Evolutionary conservation across 73 alveolate genomes (phyloP).

Genomic region (Vitrella brassicaformis): DNA sequence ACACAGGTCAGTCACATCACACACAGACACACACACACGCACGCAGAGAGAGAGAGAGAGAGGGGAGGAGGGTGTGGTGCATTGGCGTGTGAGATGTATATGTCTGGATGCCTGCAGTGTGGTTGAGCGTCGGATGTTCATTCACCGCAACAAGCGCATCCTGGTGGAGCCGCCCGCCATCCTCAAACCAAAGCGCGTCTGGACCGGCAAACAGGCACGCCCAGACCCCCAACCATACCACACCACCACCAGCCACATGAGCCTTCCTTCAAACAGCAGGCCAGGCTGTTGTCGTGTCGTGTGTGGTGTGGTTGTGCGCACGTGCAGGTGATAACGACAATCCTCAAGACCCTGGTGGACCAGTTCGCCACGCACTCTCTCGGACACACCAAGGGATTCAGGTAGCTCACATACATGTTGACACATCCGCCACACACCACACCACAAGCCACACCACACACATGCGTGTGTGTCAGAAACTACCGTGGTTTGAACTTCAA

Average conservation of each 20-base stretch:
- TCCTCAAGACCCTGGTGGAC: constrained; percentile 52
- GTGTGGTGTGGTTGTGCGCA: neutral
- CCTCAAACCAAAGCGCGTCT: constrained; percentile 60
- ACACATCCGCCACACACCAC: too few species aligned
- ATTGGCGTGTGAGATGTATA: neutral
- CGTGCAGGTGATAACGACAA: constrained; percentile 48
- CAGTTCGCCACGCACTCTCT: too few species aligned
- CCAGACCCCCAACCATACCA: neutral
- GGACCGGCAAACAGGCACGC: constrained; percentile 70
- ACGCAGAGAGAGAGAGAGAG: neutral
- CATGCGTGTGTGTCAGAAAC: too few species aligned
- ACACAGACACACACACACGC: constrained; percentile 4
- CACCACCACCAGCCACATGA: too few species aligned
- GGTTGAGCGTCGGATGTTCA: neutral
- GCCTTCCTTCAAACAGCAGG: too few species aligned
- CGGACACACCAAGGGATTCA: too few species aligned
- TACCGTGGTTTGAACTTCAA: too few species aligned
- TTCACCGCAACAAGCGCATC: neutral
- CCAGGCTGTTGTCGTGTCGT: too few species aligned
- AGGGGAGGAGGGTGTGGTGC: neutral
- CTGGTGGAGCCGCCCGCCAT: constrained; percentile 40
- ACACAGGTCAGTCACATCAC: too few species aligned
- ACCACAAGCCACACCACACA: too few species aligned
- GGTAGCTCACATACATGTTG: too few species aligned
- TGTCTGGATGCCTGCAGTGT: neutral